Conservation (phyloP, 768 basidiomycete species). For the Tephrocybe sp. region DNA sequence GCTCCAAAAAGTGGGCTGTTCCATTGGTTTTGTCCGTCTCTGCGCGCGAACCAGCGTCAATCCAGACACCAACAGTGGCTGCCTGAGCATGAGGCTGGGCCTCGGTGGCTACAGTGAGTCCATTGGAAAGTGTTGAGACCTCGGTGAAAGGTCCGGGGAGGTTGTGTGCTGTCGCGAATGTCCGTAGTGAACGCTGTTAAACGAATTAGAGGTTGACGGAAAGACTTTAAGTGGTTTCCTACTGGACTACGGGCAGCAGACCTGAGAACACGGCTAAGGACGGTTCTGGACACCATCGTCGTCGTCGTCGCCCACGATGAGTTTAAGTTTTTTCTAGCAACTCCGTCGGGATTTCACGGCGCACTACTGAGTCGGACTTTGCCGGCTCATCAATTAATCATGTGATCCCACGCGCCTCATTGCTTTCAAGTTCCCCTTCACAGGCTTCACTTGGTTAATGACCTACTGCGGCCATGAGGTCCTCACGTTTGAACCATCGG, state of each 20-base stretch:
- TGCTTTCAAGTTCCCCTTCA: not conserved
- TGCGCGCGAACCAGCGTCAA: conserved; percentile 95
- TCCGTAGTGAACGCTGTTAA: conserved; percentile 38
- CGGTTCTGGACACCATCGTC: conserved; percentile 29
- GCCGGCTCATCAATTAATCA: conserved; percentile 7
- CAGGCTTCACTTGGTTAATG: too few relatives aligned
- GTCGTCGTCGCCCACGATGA: conserved; percentile 21
- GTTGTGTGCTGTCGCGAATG: conserved; percentile 73
- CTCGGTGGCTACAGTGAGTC: conserved; percentile 93
- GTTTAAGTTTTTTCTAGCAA: conserved; percentile 14
- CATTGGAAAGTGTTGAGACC: conserved; percentile 90
- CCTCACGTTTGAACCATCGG: conserved; percentile 4
- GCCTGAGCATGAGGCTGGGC: conserved; percentile 88
- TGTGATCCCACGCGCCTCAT: not conserved
- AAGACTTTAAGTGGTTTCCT: not conserved
- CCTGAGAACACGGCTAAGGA: conserved; percentile 25
- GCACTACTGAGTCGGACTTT: conserved; percentile 11
- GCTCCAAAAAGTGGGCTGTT: conserved; percentile 98
- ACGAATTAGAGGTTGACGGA: not conserved
- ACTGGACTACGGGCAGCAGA: conserved; percentile 21
- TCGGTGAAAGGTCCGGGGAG: conserved; percentile 76
- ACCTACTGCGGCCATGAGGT: not conserved
- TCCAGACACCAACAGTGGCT: conserved; percentile 99
- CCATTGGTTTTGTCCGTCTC: conserved; percentile 95
- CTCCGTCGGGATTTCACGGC: conserved; percentile 18